These are phyloP conservation scores for Oryza coarctata DNA, from an alignment of 176 grass and related monocot genomes.

Conservation along the genomic window DNA sequence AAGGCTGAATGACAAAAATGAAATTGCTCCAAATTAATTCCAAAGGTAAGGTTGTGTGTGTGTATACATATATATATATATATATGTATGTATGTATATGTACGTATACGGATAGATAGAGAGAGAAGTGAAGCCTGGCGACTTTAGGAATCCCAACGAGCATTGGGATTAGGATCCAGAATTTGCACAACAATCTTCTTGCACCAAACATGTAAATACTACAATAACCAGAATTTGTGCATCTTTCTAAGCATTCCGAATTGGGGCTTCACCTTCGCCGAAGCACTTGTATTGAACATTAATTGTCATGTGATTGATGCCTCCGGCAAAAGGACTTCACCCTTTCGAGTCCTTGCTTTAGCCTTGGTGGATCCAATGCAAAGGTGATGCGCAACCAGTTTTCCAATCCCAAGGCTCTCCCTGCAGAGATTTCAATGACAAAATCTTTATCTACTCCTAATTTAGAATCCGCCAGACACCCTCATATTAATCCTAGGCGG, in stretches of 20 bases:
- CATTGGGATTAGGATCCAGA: no score
- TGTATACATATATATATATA: no score
- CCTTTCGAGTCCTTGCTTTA: conserved; percentile 45
- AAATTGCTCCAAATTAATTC: no score
- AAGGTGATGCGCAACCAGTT: conserved; percentile 56
- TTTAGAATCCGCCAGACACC: neutral
- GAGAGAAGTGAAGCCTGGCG: no score
- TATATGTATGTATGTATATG: no score
- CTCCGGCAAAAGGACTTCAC: conserved; percentile 48
- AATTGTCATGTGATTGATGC: conserved; percentile 5
- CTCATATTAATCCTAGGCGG: neutral
- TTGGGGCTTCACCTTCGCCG: neutral
- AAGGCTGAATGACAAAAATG: no score
- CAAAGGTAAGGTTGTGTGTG: no score
- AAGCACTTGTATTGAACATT: neutral
- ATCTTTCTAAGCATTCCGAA: neutral
- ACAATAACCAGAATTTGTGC: no score
- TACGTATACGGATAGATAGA: no score
- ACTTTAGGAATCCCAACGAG: no score
- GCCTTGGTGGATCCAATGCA: conserved; percentile 30
- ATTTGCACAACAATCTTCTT: no score
- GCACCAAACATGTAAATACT: no score
- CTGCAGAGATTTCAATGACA: conserved; percentile 12
- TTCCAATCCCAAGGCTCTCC: conserved; percentile 31
- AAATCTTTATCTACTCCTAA: neutral